These are phyloP conservation scores for Boletus rufocinnamomeus DNA, from an alignment of 768 basidiomycete genomes.

Conservation along the genomic window DNA sequence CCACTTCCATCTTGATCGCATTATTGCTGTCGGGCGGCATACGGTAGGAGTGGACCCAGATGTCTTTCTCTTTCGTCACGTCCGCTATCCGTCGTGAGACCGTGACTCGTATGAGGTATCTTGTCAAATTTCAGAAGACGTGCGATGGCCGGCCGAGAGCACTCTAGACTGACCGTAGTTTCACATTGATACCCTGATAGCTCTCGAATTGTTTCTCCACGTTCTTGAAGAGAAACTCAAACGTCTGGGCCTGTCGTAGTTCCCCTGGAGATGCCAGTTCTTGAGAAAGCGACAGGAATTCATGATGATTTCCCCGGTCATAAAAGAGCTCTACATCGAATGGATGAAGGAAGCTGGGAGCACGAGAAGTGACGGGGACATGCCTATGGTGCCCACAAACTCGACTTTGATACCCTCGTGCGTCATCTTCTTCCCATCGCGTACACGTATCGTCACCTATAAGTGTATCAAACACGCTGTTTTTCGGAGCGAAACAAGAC, in stretches of 20 bases:
- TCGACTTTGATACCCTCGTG: slow-evolving; percentile 99
- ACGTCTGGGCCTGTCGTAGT: slow-evolving; percentile 94
- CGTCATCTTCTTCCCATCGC: slow-evolving; percentile 92
- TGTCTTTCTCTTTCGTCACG: slow-evolving; percentile 87
- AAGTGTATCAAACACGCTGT: slow-evolving; percentile 2
- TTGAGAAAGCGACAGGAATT: slow-evolving; percentile 93
- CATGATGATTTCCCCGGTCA: slow-evolving; percentile 96
- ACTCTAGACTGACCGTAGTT: slow-evolving; percentile 68
- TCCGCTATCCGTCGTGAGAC: slow-evolving; percentile 93
- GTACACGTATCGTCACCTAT: slow-evolving; percentile 82
- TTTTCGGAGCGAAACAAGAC: neutral
- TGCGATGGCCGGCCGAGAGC: neutral
- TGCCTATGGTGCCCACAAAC: slow-evolving; percentile 94
- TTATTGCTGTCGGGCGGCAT: slow-evolving; percentile 99
- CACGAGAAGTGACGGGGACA: slow-evolving; percentile 28
- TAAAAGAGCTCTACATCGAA: slow-evolving; percentile 73
- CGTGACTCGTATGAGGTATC: slow-evolving; percentile 90
- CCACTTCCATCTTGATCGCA: slow-evolving; percentile 99
- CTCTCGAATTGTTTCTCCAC: slow-evolving; percentile 99
- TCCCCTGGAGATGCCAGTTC: slow-evolving; percentile 96
- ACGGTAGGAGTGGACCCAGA: slow-evolving; percentile 98
- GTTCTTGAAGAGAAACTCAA: slow-evolving; percentile 97
- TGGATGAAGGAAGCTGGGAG: neutral
- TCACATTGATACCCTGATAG: slow-evolving; percentile 98
- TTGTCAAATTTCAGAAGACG: slow-evolving; percentile 35